Evolutionary conservation across 768 basidiomycete species (phyloP).

Genomic region (Termitomyces sp.): DNA sequence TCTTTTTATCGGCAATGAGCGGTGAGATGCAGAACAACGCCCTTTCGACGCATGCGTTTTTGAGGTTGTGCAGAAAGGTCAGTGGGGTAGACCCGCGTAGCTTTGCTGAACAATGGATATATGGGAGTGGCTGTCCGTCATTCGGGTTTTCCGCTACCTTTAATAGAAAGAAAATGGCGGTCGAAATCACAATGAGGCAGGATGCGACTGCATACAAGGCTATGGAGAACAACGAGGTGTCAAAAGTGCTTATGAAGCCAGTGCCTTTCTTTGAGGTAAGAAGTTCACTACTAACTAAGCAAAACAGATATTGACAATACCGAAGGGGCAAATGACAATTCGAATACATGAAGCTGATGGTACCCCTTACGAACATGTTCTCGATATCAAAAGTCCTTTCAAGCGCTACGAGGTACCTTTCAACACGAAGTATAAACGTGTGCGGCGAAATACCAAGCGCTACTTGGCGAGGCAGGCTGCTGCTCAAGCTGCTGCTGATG

Average conservation of each 20-base stretch:
- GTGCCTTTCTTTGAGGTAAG: constrained; percentile 85
- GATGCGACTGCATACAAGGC: constrained; percentile 74
- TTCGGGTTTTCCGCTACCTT: constrained; percentile 89
- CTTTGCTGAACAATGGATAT: constrained; percentile 99
- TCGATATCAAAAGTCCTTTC: constrained; percentile 81
- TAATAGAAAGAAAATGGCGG: constrained; percentile 97
- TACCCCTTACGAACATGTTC: constrained; percentile 96
- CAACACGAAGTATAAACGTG: constrained; percentile 97
- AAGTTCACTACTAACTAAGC: background rate
- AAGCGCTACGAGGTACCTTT: constrained; percentile 98
- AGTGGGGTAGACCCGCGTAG: constrained; percentile 84
- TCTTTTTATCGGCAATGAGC: constrained; percentile 90
- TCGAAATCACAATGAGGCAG: constrained; percentile 93
- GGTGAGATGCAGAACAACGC: constrained; percentile 84
- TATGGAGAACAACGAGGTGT: constrained; percentile 63
- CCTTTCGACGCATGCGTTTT: constrained; percentile 85
- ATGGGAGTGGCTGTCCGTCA: constrained; percentile 91
- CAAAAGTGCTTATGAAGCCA: constrained; percentile 67
- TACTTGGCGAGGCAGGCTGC: constrained; percentile 91
- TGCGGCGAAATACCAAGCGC: constrained; percentile 94
- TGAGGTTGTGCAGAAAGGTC: constrained; percentile 89
- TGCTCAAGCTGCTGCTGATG: constrained; percentile 88
- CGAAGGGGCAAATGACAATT: constrained; percentile 93
- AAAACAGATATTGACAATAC: background rate
- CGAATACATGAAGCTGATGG: constrained; percentile 99